Conservation (phyloP, 73 alveolate species). For the Stentor coeruleus region DNA sequence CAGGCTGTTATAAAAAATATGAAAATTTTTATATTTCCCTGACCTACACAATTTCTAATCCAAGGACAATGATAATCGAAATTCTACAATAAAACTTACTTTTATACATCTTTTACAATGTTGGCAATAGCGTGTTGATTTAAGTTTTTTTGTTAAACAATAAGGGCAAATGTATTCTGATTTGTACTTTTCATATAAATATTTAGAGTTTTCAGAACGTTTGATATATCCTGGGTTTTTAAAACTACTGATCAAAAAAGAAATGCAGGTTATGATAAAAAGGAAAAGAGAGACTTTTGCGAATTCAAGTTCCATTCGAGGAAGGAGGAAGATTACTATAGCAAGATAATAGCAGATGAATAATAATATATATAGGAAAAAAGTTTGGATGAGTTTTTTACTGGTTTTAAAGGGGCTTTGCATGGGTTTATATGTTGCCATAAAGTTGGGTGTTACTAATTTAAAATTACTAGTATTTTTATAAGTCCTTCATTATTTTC, state of each 20-base stretch:
- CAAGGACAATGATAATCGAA: constrained; percentile 49
- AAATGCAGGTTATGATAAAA: neutral
- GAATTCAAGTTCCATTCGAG: neutral
- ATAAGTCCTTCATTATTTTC: neutral
- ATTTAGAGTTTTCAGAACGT: neutral
- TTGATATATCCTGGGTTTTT: constrained; percentile 31
- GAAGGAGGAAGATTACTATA: neutral
- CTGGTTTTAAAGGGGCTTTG: neutral
- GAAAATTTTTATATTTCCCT: constrained; percentile 25
- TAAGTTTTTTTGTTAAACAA: constrained; percentile 18
- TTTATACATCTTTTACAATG: constrained; percentile 27
- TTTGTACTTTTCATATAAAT: constrained; percentile 3
- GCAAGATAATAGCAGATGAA: neutral
- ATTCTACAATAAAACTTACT: constrained; percentile 29
- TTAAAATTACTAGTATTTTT: neutral
- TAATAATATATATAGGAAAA: neutral
- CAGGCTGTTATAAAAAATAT: neutral
- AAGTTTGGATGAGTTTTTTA: neutral
- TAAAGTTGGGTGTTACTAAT: neutral
- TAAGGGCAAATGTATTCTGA: constrained; percentile 25
- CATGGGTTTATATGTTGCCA: neutral
- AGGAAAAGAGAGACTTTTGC: neutral
- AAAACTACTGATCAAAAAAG: neutral
- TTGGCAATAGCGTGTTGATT: constrained; percentile 18
- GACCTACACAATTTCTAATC: constrained; percentile 38